A percentile compares a stretch with the other conserved stretches of the same genome.
Evolutionary conservation across 2,329 filamentous ascomycete genomes (phyloP).

Genomic region (Cercospora sojina): DNA sequence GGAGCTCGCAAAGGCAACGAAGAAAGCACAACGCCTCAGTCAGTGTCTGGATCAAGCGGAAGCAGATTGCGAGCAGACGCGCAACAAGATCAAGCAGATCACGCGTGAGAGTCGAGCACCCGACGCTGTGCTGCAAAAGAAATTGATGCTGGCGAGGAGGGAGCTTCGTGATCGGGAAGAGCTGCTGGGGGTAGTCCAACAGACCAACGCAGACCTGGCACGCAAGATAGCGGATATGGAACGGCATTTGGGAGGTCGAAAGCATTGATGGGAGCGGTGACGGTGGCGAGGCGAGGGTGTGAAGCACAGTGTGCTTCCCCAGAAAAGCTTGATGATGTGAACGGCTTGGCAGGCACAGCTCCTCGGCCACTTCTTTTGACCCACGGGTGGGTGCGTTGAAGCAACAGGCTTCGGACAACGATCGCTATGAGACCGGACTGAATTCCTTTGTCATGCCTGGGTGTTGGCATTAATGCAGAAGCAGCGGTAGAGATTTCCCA

Average conservation of each 20-base stretch:
- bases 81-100: conserved; percentile 6
- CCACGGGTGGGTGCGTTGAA: not conserved
- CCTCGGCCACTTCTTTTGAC: conserved; percentile 1
- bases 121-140: not conserved
- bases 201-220: conserved; percentile 11
- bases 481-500: not conserved
- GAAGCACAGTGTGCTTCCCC: not conserved
- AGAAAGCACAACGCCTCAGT: conserved; percentile 6
- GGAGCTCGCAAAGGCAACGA: not conserved
- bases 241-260: not conserved
- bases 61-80: conserved; percentile 7
- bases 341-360: conserved; percentile 1
- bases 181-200: conserved; percentile 1
- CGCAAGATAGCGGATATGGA: conserved; percentile 11
- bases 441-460: not conserved
- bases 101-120: not conserved
- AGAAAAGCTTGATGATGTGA: not conserved
- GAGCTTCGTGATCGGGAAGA: conserved; percentile 11
- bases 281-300: not conserved
- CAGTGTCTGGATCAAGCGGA: conserved; percentile 1
- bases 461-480: not conserved
- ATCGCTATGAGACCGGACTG: not conserved
- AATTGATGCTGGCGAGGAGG: not conserved
- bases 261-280: not conserved
- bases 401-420: not conserved